Evolutionary conservation across 2,329 filamentous ascomycete genomes (phyloP).

Genomic region (Cladosporium sp.): DNA sequence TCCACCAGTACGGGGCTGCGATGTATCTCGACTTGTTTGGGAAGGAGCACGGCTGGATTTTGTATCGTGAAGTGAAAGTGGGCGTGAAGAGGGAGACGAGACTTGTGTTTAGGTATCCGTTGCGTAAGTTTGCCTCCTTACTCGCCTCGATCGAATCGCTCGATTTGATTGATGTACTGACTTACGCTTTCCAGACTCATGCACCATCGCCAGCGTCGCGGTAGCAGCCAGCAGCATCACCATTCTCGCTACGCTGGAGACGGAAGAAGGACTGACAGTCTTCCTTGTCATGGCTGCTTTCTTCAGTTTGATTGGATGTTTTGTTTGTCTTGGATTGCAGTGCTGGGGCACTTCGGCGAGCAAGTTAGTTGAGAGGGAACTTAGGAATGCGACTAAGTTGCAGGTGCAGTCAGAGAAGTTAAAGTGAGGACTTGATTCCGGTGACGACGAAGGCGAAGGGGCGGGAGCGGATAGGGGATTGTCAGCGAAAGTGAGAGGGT

Average conservation of each 20-base stretch:
- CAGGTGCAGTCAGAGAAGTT: not conserved
- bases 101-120: not conserved
- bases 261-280: not conserved
- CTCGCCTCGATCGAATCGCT: too few species aligned
- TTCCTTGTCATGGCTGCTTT: not conserved
- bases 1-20: slow-evolving; percentile 11
- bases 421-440: too few species aligned
- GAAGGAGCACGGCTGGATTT: slow-evolving; percentile 16
- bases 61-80: slow-evolving; percentile 16
- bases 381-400: not conserved
- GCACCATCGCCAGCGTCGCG: not conserved
- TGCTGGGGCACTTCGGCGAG: not conserved
- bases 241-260: not conserved
- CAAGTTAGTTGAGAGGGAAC: slow-evolving; percentile 5
- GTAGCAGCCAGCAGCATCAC: not conserved
- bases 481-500: too few species aligned
- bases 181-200: not conserved
- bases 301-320: not conserved
- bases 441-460: too few species aligned
- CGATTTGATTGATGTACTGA: not conserved
- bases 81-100: not conserved
- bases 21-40: slow-evolving; percentile 19
- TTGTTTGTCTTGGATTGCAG: not conserved
- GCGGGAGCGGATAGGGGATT: too few species aligned
- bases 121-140: not conserved